phyloP scores from a whole-genome alignment of 1,284 basidiomycete species.

The Neotropicomus parvogracilis region DNA sequence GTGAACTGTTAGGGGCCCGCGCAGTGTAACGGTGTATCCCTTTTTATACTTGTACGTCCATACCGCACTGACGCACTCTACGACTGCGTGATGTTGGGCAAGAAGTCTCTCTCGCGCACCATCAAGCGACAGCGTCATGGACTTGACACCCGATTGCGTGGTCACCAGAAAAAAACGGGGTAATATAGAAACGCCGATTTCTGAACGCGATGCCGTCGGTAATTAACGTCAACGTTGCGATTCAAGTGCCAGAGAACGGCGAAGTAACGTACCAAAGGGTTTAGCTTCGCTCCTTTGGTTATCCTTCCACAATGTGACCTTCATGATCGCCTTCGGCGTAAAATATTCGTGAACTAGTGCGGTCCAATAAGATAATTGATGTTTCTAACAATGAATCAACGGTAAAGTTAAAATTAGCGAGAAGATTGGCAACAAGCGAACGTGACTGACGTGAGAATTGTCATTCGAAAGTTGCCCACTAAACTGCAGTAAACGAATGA shows the following conservation, averaged over 20 bases:
- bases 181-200: conserved; percentile 70
- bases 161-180: conserved; percentile 81
- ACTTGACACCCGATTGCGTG: conserved; percentile 73
- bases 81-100: conserved; percentile 47
- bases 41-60: conserved; percentile 77
- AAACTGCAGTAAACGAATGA: conserved; percentile 60
- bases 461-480: conserved; percentile 58
- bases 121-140: conserved; percentile 69
- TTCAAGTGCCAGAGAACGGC: not conserved
- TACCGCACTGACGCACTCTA: conserved; percentile 64
- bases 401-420: conserved; percentile 7
- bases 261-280: conserved; percentile 59
- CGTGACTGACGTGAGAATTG: conserved; percentile 42
- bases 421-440: not conserved
- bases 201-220: conserved; percentile 36
- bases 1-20: conserved; percentile 65
- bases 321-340: conserved; percentile 60
- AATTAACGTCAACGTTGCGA: conserved; percentile 13
- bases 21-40: conserved; percentile 69
- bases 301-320: conserved; percentile 78
- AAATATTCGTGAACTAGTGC: conserved; percentile 62
- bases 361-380: conserved; percentile 62
- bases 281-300: conserved; percentile 72
- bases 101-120: conserved; percentile 62
- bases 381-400: conserved; percentile 41